Conservation (phyloP, 768 basidiomycete species). For the Cyclocybe aegerita region DNA sequence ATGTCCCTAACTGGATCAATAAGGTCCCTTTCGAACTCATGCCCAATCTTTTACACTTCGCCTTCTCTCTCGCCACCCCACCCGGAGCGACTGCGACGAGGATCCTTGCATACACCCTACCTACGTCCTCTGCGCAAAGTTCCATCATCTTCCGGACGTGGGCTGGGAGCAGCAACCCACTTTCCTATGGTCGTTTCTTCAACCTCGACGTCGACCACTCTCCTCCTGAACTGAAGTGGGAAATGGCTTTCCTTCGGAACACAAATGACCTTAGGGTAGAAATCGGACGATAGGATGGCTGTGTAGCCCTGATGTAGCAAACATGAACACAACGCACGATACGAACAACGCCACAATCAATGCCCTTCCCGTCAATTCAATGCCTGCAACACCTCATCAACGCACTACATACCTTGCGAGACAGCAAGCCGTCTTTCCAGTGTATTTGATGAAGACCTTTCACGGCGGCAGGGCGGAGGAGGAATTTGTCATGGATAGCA, state of each 20-base stretch:
- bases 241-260: slow-evolving; percentile 20
- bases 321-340: too few species aligned
- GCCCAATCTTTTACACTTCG: slow-evolving; percentile 31
- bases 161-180: slow-evolving; percentile 19
- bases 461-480: too few species aligned
- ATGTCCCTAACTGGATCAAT: slow-evolving; percentile 22
- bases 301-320: too few species aligned
- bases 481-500: too few species aligned
- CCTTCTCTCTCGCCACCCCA: slow-evolving; percentile 22
- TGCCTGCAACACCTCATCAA: too few species aligned
- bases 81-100: slow-evolving; percentile 3
- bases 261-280: slow-evolving; percentile 8
- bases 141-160: slow-evolving; percentile 18
- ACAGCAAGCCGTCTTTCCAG: too few species aligned
- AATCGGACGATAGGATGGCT: too few species aligned
- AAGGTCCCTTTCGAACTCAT: slow-evolving; percentile 31
- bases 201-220: slow-evolving; percentile 5
- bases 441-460: too few species aligned
- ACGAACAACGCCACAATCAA: too few species aligned
- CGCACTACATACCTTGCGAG: too few species aligned
- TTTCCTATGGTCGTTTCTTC: slow-evolving; percentile 18
- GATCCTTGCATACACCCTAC: slow-evolving; percentile 17
- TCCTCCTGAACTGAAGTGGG: slow-evolving; percentile 13
- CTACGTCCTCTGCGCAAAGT: neutral
- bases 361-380: too few species aligned